Conservation (phyloP, 768 basidiomycete genomes). For the Psilocybe cyanescens region DNA sequence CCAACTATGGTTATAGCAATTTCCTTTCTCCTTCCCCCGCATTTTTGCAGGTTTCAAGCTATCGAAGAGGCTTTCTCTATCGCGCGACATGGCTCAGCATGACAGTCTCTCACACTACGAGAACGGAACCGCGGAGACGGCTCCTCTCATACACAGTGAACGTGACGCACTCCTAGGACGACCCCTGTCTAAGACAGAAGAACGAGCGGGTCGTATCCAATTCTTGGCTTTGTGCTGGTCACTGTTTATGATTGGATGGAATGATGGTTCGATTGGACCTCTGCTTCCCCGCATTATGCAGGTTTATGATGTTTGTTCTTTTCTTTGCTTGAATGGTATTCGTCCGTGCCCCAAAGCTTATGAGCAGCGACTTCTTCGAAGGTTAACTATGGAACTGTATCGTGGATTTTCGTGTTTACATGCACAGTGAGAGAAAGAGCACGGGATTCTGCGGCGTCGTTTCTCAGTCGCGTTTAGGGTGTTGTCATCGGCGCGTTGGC, state of each 20-base stretch:
- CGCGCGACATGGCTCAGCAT: not conserved
- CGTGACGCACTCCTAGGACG: not conserved
- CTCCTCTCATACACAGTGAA: not conserved
- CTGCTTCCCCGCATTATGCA: constrained; percentile 72
- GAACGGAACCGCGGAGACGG: not conserved
- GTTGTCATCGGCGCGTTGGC: constrained; percentile 41
- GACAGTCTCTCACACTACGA: not conserved
- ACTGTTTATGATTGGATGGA: constrained; percentile 74
- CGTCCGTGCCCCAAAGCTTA: constrained; percentile 16
- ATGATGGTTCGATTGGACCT: constrained; percentile 76
- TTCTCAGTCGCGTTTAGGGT: constrained; percentile 30
- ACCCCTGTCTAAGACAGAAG: constrained; percentile 10
- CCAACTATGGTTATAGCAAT: not conserved
- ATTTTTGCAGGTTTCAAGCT: not conserved
- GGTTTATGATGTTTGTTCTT: constrained; percentile 50
- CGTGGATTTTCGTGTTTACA: constrained; percentile 55
- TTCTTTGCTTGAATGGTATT: not conserved
- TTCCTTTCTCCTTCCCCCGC: not conserved
- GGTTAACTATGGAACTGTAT: constrained; percentile 60
- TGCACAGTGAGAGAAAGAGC: constrained; percentile 36
- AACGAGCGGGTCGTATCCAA: constrained; percentile 31
- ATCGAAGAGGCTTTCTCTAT: not conserved
- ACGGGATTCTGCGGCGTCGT: no score
- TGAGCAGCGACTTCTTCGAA: constrained; percentile 18
- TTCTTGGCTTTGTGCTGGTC: constrained; percentile 57